Conservation (phyloP, 225 moss, liverwort and hornwort genomes). For the Neckera pumila region DNA sequence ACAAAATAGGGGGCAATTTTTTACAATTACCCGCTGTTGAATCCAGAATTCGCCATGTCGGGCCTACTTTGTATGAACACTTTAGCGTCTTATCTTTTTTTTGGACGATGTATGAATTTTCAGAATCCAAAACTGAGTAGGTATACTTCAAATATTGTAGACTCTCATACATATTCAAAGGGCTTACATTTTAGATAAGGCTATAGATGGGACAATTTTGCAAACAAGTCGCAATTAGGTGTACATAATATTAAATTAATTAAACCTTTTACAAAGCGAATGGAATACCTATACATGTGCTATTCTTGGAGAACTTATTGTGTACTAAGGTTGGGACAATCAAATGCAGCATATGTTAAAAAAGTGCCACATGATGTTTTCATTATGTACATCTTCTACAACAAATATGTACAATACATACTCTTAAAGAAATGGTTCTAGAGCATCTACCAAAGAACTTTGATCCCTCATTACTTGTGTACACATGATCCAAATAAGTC, state of each 20-base stretch:
- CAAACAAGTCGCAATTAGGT: not conserved
- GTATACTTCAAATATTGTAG: rapidly evolving
- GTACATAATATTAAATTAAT: no score
- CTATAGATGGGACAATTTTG: not conserved
- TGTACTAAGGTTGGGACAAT: not conserved
- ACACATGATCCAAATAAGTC: no score
- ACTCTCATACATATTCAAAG: not conserved
- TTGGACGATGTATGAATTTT: not conserved
- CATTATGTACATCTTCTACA: not conserved
- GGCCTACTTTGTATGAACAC: no score
- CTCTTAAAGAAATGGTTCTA: not conserved
- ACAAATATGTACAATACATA: not conserved
- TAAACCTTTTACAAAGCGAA: not conserved
- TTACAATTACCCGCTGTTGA: no score
- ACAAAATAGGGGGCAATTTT: no score
- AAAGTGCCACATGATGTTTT: not conserved
- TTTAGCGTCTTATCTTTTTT: no score
- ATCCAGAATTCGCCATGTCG: no score
- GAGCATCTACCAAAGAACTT: not conserved
- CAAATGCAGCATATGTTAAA: rapidly evolving
- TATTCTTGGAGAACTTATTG: rapidly evolving
- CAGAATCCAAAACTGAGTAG: no score
- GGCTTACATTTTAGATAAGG: not conserved
- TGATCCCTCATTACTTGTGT: not conserved
- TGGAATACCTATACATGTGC: not conserved